These are phyloP conservation scores for Zymoseptoria pseudotritici DNA, from an alignment of 2,329 filamentous ascomycete species.

Conservation along the genomic window DNA sequence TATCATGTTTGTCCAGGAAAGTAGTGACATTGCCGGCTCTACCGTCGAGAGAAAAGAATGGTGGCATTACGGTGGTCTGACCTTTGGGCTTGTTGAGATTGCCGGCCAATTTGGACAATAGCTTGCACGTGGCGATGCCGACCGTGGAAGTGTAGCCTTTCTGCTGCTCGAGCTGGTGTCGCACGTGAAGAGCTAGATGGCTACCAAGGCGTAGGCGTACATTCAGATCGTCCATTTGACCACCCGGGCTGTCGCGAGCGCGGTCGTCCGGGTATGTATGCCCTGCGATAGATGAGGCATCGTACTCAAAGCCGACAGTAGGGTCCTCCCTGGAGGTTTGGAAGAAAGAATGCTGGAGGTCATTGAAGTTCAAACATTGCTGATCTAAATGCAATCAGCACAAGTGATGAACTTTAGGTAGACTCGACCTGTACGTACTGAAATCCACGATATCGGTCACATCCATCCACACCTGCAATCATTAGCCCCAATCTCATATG, in stretches of 20 bases:
- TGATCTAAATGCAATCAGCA: constrained; percentile 23
- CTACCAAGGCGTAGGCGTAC: constrained; percentile 68
- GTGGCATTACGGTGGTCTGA: constrained; percentile 75
- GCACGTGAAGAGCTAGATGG: constrained; percentile 69
- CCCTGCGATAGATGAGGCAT: constrained; percentile 62
- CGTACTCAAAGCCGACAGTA: constrained; percentile 70
- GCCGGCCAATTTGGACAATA: constrained; percentile 77
- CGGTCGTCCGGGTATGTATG: constrained; percentile 46
- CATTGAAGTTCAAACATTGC: constrained; percentile 58
- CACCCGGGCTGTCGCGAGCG: not conserved
- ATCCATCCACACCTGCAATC: constrained; percentile 57
- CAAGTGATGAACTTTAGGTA: not conserved
- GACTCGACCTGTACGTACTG: constrained; percentile 42
- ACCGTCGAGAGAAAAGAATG: constrained; percentile 24
- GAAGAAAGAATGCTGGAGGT: constrained; percentile 68
- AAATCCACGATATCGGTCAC: constrained; percentile 81
- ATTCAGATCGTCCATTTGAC: constrained; percentile 15
- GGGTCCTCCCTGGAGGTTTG: constrained; percentile 66
- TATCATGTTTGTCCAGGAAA: constrained; percentile 69
- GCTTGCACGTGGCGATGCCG: constrained; percentile 80
- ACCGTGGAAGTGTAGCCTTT: constrained; percentile 82
- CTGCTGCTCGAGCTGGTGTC: constrained; percentile 63
- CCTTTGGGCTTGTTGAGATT: constrained; percentile 77
- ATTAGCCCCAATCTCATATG: not conserved
- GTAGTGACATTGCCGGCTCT: constrained; percentile 46